These are phyloP conservation scores for Lyophyllum decastes DNA, from an alignment of 768 basidiomycete species.

Conservation along the genomic window DNA sequence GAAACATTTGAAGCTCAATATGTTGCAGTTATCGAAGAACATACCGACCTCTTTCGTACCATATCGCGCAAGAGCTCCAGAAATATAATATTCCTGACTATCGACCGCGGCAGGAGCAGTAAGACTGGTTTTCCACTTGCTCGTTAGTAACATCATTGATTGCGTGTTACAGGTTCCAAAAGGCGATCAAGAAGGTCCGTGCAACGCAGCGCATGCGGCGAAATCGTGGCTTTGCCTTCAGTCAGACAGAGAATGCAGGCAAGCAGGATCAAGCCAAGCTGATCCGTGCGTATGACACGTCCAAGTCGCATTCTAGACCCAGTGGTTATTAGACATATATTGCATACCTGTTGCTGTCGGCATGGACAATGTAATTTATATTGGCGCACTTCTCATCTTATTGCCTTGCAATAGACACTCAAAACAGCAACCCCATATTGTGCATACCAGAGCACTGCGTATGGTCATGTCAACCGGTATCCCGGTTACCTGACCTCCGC, in stretches of 20 bases:
- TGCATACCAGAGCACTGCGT: neutral
- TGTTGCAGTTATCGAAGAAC: slow-evolving; percentile 80
- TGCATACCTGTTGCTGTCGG: slow-evolving; percentile 6
- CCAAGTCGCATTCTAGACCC: slow-evolving; percentile 69
- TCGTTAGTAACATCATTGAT: slow-evolving; percentile 5
- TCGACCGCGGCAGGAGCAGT: slow-evolving; percentile 97
- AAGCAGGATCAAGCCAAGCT: slow-evolving; percentile 86
- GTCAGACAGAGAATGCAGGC: slow-evolving; percentile 86
- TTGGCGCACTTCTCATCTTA: slow-evolving; percentile 19
- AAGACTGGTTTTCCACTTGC: slow-evolving; percentile 27
- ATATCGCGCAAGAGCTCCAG: slow-evolving; percentile 98
- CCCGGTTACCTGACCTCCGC: neutral
- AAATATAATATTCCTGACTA: slow-evolving; percentile 98
- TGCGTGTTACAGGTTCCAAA: slow-evolving; percentile 73
- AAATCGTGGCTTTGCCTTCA: slow-evolving; percentile 97
- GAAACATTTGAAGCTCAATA: slow-evolving; percentile 5
- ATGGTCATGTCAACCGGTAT: neutral
- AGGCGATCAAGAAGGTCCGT: slow-evolving; percentile 99
- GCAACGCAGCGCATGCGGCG: slow-evolving; percentile 96
- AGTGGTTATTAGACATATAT: slow-evolving; percentile 67
- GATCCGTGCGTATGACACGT: slow-evolving; percentile 88
- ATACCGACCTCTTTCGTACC: slow-evolving; percentile 90
- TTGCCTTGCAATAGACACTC: slow-evolving; percentile 12
- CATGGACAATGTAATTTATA: slow-evolving; percentile 41
- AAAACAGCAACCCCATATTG: slow-evolving; percentile 1